Evolutionary conservation across 202 grass and related monocot genomes (phyloP), one percentile per base, ranked within the genome.

Genomic region (Panicum virgatum): DNA sequence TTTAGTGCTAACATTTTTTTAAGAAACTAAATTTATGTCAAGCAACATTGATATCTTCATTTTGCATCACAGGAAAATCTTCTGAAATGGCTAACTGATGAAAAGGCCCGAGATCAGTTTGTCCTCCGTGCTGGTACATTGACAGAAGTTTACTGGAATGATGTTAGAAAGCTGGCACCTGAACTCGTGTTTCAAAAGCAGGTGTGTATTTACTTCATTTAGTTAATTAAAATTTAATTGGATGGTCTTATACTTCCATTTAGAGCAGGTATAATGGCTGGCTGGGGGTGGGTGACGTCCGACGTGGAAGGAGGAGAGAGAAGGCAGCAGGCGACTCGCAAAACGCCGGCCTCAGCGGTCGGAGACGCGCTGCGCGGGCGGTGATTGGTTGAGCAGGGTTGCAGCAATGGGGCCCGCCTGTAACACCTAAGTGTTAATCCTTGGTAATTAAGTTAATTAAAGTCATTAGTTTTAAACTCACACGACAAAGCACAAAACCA

Each of bases 81-180:
- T 66, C 89, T 90, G 23, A 91, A 94, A 34, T 92, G 94, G 91
- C 81, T 97, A 53, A 89, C 88, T 74, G 94, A 97, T 72, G 94
- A 92, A 45, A 97, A 90, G 64, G 91, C 89, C 45, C 80, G 94
- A 34, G 94, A 97, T 73, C 94, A 97, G 44, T 97, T 97, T 83
- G 91, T 92, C 7, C 94, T 94, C 59, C 91, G 83, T 83, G 94
- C 94, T 81, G 94, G 91, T 29, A 87, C 87, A 23, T 80, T 88
- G 80, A 97, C 91, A 27, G 94, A 97, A 81, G 87, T 97, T 62
- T 97, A 94, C 73, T 97, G 94, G 94, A 97, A 97, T 81, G 94
- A 97, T 77, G 85, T 89, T 65, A 88, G 94, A 72, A 90, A 94
- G 69, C 51, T 42, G 34, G 79, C 90, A 29, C 85, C 91, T 90